These are phyloP conservation scores for Saussurea involucrata DNA, from an alignment of 129 eudicot genomes.

Conservation along the genomic window DNA sequence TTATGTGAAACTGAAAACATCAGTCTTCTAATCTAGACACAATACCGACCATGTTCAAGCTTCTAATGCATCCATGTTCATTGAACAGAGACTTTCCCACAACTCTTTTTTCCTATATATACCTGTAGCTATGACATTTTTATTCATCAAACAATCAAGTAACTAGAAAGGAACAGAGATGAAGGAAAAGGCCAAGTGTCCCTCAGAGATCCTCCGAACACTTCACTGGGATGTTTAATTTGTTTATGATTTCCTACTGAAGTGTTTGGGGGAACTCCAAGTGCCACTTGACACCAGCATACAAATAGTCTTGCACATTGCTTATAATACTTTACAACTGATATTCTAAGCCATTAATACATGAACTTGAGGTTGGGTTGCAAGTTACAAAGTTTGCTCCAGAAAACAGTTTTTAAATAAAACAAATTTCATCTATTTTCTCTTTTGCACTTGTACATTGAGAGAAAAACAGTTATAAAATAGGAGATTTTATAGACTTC, in stretches of 20 bases:
- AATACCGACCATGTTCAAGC: conserved; percentile 16
- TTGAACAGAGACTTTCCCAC: neutral
- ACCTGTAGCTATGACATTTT: neutral
- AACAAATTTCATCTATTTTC: no score
- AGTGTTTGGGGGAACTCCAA: conserved; percentile 34
- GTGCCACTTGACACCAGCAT: conserved; percentile 12
- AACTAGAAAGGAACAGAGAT: neutral
- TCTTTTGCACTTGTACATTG: neutral
- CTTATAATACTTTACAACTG: neutral
- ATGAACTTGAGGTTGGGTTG: conserved; percentile 5
- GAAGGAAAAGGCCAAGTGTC: conserved; percentile 11
- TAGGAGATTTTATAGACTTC: neutral
- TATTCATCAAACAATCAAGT: neutral
- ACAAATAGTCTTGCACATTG: neutral
- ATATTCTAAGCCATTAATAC: neutral
- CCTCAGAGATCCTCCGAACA: conserved; percentile 24
- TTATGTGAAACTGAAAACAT: neutral
- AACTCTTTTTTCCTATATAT: neutral
- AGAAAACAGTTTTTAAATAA: no score
- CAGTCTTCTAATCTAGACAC: conserved; percentile 4
- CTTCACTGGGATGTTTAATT: conserved; percentile 14
- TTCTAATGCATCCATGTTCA: conserved; percentile 4
- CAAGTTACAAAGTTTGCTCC: no score
- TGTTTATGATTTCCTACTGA: conserved; percentile 1
- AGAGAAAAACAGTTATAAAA: neutral